Base-by-base conservation (phyloP, 257 asterid species). In the Rubia yunnanensis region DNA sequence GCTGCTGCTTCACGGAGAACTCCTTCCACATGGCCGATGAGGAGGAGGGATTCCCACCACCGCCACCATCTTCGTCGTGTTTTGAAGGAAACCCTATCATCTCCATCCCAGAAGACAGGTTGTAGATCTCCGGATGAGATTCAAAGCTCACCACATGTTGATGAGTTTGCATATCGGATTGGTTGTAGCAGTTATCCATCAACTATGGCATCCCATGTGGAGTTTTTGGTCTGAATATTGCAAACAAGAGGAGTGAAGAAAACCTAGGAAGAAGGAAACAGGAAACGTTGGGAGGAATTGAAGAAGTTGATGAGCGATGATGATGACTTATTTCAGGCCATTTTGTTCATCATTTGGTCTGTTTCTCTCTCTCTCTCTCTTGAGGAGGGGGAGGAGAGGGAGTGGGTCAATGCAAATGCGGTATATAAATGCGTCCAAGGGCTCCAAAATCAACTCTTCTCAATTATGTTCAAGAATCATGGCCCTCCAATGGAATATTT, bases 21-120 rank as follows among this genome's bases (percentile, higher is more conserved):
- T 83, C 76, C 72, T 82, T 80, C 86, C 88, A 82, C 54, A 80
- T 28, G 63, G 60, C 76, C 14, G 79, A 36, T 0, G 52, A 44
- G 17, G 52, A 14, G 7, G 52, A 44, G 20, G 52, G 52, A 44
- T 0, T 13, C 7, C 10, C 10, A 36, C 44, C 44, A 10, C 13
- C 13, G 44, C 0, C 44, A 60, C 39, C 35, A 41, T 30, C 63
- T 13, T 38, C 67, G 34, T 11, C 22, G 4, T 24, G 27, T 4
- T 77, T 82, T 0, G 81, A 23, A 27, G 80, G 85, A 78, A 87
- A 88, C 79, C 95, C 98, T 77, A 86, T 62, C 83, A 85, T 77
- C 54, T 85, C 95, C 83, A 80, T 77, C 54, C 78, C 81, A 46
- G 87, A 48, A 46, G 80, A 68, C 63, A 80, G 58, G 79, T 77